Evolutionary conservation across 805 yeast species (phyloP), one percentile per base, ranked within the genome.

Genomic region (Candida ascalaphidarum): DNA sequence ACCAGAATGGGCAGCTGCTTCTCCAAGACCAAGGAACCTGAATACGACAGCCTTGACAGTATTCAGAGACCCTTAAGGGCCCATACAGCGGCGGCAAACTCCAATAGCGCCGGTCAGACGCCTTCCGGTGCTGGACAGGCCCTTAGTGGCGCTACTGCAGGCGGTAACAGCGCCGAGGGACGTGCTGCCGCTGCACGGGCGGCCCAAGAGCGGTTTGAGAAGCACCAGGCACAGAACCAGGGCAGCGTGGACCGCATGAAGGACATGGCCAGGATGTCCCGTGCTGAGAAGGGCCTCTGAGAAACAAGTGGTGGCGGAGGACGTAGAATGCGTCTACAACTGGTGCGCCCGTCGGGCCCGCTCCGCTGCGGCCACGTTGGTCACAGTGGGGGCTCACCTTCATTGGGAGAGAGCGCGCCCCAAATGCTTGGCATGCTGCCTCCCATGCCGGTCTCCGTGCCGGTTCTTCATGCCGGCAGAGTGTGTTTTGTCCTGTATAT

Each of bases 101-200:
- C 34, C 4, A 10, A 26, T 11, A 19, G 11, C 8, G 18, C 18
- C 14, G 52, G 50, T 7, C 40, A 35, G n/a, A 32, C 29, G 24
- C 34, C 48, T 13, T 46, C 50, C 11, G 39, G 31, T 2, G 21
- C 28, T 11, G 31, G n/a, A 7, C 16, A 22, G 27, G 24, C 8
- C 17, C 26, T n/a, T n/a, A n/a, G n/a, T 7, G 27, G 25, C 6
- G 21, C 19, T n/a, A 26, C 21, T 7, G 11, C 34, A 3, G 30
- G 17, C 9, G 24, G 15, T 14, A 12, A 28, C 26, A 21, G 29
- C 37, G 13, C 39, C 55, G 12, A 43, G 38, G 26, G 53, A 43
- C 13, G n/a, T n/a, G n/a, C n/a, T n/a, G 65, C 65, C 2, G 62
- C 52, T 3, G 68, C 65, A 4, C 39, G 35, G 23, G 69, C 69